Percentiles rank a stretch among this genome's conserved stretches.
phyloP scores from a whole-genome alignment of 495 filamentous ascomycete species.

The Penicillium verhagenii region DNA sequence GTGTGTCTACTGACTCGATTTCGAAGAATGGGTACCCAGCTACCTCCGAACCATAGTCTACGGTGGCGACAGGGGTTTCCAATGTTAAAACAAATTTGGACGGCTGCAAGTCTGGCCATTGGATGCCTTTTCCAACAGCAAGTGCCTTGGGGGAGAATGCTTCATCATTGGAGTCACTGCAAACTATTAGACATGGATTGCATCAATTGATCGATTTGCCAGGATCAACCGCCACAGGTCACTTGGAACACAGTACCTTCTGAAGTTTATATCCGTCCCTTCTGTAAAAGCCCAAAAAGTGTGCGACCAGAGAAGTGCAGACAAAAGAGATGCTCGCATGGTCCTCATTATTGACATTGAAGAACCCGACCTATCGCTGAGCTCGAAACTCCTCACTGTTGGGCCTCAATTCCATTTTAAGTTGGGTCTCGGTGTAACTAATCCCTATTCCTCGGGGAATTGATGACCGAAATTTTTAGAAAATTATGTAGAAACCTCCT shows the following conservation, averaged over 20 bases:
- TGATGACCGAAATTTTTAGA: background rate
- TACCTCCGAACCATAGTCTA: constrained; percentile 1
- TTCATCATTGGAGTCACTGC: background rate
- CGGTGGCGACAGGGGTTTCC: background rate
- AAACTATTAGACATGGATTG: no score
- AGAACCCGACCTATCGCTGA: background rate
- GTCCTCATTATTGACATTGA: background rate
- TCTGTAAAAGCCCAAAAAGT: background rate
- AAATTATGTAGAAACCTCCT: no score
- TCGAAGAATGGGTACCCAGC: constrained; percentile 5
- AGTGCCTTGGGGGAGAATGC: background rate
- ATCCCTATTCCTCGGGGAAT: background rate
- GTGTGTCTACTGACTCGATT: background rate
- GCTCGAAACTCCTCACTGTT: background rate
- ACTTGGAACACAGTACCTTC: no score
- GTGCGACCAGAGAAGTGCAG: background rate
- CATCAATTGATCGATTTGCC: no score
- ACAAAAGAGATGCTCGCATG: background rate
- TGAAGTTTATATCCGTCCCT: background rate
- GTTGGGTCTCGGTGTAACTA: background rate
- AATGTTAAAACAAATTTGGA: background rate
- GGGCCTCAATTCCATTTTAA: background rate
- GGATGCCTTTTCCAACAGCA: background rate
- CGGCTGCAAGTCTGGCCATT: background rate
- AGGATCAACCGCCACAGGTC: no score